These are phyloP conservation scores for Cladobotryum protrusum DNA, from an alignment of 2,329 filamentous ascomycete genomes.

Conservation along the genomic window DNA sequence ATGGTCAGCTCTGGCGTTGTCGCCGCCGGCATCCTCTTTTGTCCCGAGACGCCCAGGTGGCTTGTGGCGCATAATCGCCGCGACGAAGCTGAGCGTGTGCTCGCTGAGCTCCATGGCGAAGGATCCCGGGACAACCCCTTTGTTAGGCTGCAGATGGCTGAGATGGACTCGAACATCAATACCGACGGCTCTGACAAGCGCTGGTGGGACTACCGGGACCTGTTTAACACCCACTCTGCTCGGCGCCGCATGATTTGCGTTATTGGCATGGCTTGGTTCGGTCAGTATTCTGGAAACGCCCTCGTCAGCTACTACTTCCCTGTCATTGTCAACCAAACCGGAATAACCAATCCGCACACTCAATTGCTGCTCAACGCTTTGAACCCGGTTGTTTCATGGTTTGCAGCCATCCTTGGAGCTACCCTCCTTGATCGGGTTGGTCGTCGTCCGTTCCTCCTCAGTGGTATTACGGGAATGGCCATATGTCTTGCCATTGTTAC, in stretches of 20 bases:
- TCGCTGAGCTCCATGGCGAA: conserved; percentile 47
- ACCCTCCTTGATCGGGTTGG: conserved; percentile 50
- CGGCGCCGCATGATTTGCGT: conserved; percentile 46
- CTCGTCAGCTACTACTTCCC: conserved; percentile 51
- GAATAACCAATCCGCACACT: conserved; percentile 42
- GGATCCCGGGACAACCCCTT: conserved; percentile 43
- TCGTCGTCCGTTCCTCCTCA: conserved; percentile 48
- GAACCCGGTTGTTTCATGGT: conserved; percentile 47
- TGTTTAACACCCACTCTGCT: conserved; percentile 43
- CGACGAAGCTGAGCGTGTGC: conserved; percentile 29
- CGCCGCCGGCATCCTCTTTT: conserved; percentile 33
- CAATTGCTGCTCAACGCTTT: conserved; percentile 46
- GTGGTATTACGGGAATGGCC: conserved; percentile 14
- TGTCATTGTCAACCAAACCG: conserved; percentile 42
- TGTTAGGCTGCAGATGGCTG: conserved; percentile 46
- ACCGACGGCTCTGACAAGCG: conserved; percentile 46
- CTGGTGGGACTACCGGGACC: conserved; percentile 50
- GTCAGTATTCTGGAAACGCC: conserved; percentile 46
- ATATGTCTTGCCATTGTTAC: conserved; percentile 48
- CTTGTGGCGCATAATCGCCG: conserved; percentile 4
- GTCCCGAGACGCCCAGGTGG: conserved; percentile 9
- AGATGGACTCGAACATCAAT: conserved; percentile 41
- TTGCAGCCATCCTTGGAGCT: conserved; percentile 47
- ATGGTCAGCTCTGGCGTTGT: conserved; percentile 45
- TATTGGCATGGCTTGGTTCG: conserved; percentile 23